Percentiles rank a stretch among this genome's conserved stretches.
phyloP scores from a whole-genome alignment of 768 basidiomycete genomes.

The Leucocoprinus leucothites region DNA sequence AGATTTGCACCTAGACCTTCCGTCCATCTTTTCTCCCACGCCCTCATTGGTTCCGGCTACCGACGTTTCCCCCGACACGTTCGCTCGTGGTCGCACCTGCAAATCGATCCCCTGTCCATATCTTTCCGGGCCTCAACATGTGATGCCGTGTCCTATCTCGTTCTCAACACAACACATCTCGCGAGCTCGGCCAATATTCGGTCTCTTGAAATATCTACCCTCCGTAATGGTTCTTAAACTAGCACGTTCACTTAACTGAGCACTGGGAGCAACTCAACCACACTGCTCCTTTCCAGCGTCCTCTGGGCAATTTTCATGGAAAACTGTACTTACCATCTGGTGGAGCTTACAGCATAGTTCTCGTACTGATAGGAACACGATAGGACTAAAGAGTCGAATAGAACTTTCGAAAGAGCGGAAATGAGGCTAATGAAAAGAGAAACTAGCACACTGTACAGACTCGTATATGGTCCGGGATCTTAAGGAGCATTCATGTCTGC shows the following conservation, averaged over 20 bases:
- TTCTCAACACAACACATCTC: background rate
- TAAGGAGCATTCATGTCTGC: too few species aligned
- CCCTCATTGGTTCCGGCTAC: slow-evolving; percentile 8
- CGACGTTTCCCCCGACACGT: slow-evolving; percentile 10
- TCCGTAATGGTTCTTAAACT: background rate
- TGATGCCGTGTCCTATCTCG: background rate
- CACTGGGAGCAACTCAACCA: background rate
- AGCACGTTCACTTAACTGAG: background rate
- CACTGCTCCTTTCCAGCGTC: background rate
- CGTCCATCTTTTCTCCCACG: background rate
- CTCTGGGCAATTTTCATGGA: too few species aligned
- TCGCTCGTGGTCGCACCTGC: background rate
- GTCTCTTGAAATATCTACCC: background rate
- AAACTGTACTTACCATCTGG: too few species aligned
- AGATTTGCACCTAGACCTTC: background rate
- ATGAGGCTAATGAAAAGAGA: too few species aligned
- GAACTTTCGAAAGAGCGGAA: too few species aligned
- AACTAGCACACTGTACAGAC: too few species aligned
- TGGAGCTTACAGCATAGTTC: too few species aligned
- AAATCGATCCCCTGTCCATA: background rate
- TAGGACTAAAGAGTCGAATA: too few species aligned
- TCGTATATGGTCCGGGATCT: too few species aligned
- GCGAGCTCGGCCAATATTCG: background rate
- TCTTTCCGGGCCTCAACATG: background rate
- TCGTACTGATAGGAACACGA: too few species aligned